phyloP scores from a whole-genome alignment of 129 eudicot genomes.

The Dittrichia graveolens region DNA sequence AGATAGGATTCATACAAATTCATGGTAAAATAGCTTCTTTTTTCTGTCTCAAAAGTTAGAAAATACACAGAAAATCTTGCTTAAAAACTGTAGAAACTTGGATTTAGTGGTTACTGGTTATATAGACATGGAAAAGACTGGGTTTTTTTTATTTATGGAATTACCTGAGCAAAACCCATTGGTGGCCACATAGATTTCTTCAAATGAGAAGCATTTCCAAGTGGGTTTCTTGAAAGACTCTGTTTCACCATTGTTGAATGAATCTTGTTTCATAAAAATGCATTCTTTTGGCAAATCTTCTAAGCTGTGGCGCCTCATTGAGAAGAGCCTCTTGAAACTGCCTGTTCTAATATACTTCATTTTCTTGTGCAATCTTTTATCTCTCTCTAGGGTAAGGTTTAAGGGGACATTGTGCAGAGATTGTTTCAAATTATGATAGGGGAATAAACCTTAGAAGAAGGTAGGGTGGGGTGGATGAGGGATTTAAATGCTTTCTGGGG shows the following conservation, averaged over 20 bases:
- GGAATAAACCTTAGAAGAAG: conserved; percentile 24
- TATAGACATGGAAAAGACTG: neutral
- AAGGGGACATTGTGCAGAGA: conserved; percentile 43
- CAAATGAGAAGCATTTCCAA: conserved; percentile 88
- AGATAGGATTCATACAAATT: neutral
- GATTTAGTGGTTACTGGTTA: too few species aligned
- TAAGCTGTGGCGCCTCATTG: conserved; percentile 62
- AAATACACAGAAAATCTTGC: too few species aligned
- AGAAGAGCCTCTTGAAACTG: conserved; percentile 84
- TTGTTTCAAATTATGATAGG: conserved; percentile 24
- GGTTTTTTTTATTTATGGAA: neutral
- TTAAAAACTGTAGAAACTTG: neutral
- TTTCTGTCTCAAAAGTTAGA: too few species aligned
- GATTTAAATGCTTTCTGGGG: conserved; percentile 37
- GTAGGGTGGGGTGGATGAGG: conserved; percentile 42
- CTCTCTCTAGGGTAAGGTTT: conserved; percentile 39
- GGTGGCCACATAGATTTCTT: conserved; percentile 81
- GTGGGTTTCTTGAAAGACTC: conserved; percentile 57
- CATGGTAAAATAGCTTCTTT: too few species aligned
- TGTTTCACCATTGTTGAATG: conserved; percentile 35
- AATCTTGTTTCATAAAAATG: conserved; percentile 36
- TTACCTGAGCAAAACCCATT: conserved; percentile 82
- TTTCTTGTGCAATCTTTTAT: neutral
- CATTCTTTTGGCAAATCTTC: conserved; percentile 53
- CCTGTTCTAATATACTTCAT: conserved; percentile 82